Percentiles rank a stretch among this genome's conserved stretches.
Evolutionary conservation across 1,284 basidiomycete genomes (phyloP).

Genomic region (Rhodofomes roseus): DNA sequence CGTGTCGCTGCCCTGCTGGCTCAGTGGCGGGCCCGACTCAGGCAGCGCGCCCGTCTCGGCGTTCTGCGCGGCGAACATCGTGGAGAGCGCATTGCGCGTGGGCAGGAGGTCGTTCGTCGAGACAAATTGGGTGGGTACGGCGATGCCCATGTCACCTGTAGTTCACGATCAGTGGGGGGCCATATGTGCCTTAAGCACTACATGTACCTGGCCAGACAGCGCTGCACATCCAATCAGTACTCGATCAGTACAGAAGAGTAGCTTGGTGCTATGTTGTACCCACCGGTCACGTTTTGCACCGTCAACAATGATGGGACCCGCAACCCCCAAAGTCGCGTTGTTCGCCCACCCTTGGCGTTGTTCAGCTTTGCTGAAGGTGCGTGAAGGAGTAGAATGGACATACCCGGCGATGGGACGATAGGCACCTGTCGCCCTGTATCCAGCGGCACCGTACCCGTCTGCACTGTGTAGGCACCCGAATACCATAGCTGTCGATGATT

Average conservation of each 20-base stretch:
- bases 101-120: slow-evolving; percentile 56
- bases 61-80: slow-evolving; percentile 54
- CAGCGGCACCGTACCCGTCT: slow-evolving; percentile 52
- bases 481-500: slow-evolving; percentile 46
- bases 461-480: slow-evolving; percentile 58
- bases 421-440: slow-evolving; percentile 52
- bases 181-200: too few relatives aligned
- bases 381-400: not conserved
- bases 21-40: slow-evolving; percentile 55
- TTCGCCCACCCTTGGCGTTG: slow-evolving; percentile 50
- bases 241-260: too few relatives aligned
- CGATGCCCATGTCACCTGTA: slow-evolving; percentile 60
- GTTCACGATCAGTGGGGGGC: too few relatives aligned
- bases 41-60: slow-evolving; percentile 50
- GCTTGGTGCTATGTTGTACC: slow-evolving; percentile 4
- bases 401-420: slow-evolving; percentile 36
- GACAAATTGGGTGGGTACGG: slow-evolving; percentile 57
- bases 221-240: slow-evolving; percentile 21
- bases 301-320: slow-evolving; percentile 60
- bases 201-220: slow-evolving; percentile 52
- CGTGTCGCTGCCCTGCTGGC: slow-evolving; percentile 42
- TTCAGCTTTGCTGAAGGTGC: not conserved
- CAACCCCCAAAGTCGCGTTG: slow-evolving; percentile 51
- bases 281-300: slow-evolving; percentile 59
- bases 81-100: slow-evolving; percentile 51